These are phyloP conservation scores for Arabidopsis arenosa DNA, from an alignment of 345 rosid genomes.

Conservation along the genomic window DNA sequence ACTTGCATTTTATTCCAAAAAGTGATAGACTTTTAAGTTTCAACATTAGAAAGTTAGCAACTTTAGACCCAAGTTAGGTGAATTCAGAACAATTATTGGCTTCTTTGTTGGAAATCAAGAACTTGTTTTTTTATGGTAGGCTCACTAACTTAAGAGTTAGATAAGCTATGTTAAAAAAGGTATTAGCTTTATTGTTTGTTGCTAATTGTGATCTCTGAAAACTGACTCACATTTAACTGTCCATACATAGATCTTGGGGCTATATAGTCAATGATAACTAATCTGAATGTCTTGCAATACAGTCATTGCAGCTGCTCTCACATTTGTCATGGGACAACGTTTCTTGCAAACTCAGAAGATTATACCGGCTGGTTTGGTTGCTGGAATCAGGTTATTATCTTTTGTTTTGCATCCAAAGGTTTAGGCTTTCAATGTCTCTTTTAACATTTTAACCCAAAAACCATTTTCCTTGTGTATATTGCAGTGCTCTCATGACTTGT, in stretches of 20 bases:
- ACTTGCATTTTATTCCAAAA: not conserved
- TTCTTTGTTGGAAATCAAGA: conserved; percentile 3
- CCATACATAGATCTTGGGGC: not conserved
- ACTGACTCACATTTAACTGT: not conserved
- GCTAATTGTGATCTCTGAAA: conserved; percentile 16
- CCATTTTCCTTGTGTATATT: conserved; percentile 15
- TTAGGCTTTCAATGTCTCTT: not conserved
- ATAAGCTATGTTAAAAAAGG: not conserved
- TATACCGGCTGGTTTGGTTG: conserved; percentile 87
- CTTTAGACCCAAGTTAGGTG: not conserved
- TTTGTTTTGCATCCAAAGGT: not conserved
- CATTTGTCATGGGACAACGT: conserved; percentile 82
- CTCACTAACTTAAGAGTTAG: not conserved
- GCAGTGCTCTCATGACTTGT: conserved; percentile 86
- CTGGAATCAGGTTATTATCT: conserved; percentile 66
- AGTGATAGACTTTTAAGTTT: not conserved
- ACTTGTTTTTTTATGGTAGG: not conserved
- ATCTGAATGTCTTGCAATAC: conserved; percentile 29
- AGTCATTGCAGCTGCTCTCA: conserved; percentile 71
- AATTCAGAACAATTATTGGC: not conserved
- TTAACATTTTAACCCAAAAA: not conserved
- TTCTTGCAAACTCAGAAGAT: conserved; percentile 75
- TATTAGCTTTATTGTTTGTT: not conserved
- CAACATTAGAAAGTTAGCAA: not conserved
- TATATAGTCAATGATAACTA: not conserved